Evolutionary conservation across 1,284 basidiomycete genomes (phyloP).

Genomic region (Lentinula novae-zelandiae): DNA sequence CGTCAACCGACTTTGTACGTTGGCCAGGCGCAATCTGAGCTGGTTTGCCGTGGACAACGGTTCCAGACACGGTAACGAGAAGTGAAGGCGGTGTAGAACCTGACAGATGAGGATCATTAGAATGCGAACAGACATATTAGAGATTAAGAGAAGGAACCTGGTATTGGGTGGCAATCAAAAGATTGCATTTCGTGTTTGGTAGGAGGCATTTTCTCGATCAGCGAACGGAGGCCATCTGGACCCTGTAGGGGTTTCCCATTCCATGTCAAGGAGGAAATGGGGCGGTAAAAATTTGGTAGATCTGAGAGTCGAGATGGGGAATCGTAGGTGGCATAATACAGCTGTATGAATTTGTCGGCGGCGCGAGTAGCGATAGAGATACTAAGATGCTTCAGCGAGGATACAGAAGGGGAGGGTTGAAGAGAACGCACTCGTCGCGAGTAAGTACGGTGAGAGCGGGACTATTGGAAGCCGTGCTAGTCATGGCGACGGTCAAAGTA

Average conservation of each 20-base stretch:
- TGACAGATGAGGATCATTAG: slow-evolving; percentile 24
- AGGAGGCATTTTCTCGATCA: slow-evolving; percentile 66
- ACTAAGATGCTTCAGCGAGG: slow-evolving; percentile 32
- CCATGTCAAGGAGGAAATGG: slow-evolving; percentile 74
- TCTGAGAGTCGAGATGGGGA: slow-evolving; percentile 64
- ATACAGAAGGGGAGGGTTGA: background rate
- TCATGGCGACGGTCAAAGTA: background rate
- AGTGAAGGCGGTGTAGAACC: slow-evolving; percentile 75
- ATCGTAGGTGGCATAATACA: slow-evolving; percentile 79
- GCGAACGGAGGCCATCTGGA: slow-evolving; percentile 57
- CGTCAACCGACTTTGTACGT: slow-evolving; percentile 51
- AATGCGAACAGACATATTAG: background rate
- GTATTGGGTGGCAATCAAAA: slow-evolving; percentile 84
- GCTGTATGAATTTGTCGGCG: slow-evolving; percentile 72
- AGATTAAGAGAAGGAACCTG: slow-evolving; percentile 45
- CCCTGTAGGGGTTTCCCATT: slow-evolving; percentile 81
- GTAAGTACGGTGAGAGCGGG: slow-evolving; percentile 9
- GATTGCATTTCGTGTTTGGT: slow-evolving; percentile 82
- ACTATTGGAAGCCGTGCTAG: slow-evolving; percentile 7
- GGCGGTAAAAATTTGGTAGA: slow-evolving; percentile 74
- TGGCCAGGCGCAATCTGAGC: slow-evolving; percentile 51
- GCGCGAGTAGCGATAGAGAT: slow-evolving; percentile 80
- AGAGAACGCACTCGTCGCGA: slow-evolving; percentile 14
- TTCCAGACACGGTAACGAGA: slow-evolving; percentile 73
- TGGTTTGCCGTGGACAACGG: slow-evolving; percentile 65